Conservation (phyloP, 1,139 yeast genomes). For the Suhomyces kunorum region DNA sequence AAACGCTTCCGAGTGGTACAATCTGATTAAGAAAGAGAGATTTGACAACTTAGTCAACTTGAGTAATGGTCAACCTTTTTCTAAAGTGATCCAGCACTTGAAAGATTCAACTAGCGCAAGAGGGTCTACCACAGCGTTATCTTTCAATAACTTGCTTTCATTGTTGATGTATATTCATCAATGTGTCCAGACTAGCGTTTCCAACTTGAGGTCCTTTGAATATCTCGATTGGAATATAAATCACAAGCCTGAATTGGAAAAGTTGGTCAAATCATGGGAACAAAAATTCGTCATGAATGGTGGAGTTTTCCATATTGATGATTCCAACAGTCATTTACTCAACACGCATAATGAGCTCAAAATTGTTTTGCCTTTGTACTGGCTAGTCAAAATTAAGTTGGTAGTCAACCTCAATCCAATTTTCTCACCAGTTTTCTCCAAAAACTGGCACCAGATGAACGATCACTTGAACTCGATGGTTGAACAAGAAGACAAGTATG, state of each 20-base stretch:
- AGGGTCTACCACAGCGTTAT: conserved; percentile 19
- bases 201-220: conserved; percentile 31
- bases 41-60: conserved; percentile 47
- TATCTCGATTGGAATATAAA: conserved; percentile 59
- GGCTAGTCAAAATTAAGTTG: conserved; percentile 63
- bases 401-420: conserved; percentile 60
- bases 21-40: conserved; percentile 21
- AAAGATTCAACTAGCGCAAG: conserved; percentile 19
- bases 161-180: conserved; percentile 74
- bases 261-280: conserved; percentile 66
- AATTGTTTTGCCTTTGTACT: conserved; percentile 62
- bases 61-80: conserved; percentile 58
- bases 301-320: conserved; percentile 57
- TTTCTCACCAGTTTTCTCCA: conserved; percentile 55
- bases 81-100: conserved; percentile 50
- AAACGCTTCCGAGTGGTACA: conserved; percentile 59
- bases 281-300: conserved; percentile 57
- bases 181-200: conserved; percentile 54
- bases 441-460: conserved; percentile 70
- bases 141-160: conserved; percentile 61
- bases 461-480: conserved; percentile 39
- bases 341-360: conserved; percentile 57
- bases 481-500: conserved; percentile 45
- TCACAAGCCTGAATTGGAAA: conserved; percentile 55
- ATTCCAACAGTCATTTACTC: conserved; percentile 51